Conservation (phyloP, 192 early-diverging fungal species). For the Coemansia sp. region DNA sequence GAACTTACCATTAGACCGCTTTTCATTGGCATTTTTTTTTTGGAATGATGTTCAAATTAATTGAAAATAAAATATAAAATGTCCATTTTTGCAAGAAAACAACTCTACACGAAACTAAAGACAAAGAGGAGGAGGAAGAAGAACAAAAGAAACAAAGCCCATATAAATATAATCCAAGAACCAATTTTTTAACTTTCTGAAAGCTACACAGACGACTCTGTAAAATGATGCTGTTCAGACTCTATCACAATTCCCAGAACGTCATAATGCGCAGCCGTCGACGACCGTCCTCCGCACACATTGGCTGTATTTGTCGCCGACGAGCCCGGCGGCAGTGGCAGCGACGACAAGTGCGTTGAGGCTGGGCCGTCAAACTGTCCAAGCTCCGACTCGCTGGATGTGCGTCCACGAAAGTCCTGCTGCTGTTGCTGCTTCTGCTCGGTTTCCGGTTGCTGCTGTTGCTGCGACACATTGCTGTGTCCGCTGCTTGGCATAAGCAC, state of each 20-base stretch:
- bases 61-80: no score
- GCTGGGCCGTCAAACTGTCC: slow-evolving; percentile 53
- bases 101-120: no score
- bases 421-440: slow-evolving; percentile 15
- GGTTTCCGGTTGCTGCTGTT: slow-evolving; percentile 6
- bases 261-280: slow-evolving; percentile 43
- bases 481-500: slow-evolving; percentile 1
- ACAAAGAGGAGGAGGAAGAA: no score
- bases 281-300: slow-evolving; percentile 36
- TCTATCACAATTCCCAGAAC: slow-evolving; percentile 53
- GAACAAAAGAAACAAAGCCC: neutral
- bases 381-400: slow-evolving; percentile 46
- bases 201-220: slow-evolving; percentile 30
- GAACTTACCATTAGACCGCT: no score
- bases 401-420: slow-evolving; percentile 45
- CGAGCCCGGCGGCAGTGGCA: slow-evolving; percentile 46
- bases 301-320: slow-evolving; percentile 13
- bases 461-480: neutral
- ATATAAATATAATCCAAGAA: neutral
- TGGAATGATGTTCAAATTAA: no score
- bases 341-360: slow-evolving; percentile 41
- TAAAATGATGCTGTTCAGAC: slow-evolving; percentile 37
- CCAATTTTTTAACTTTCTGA: no score
- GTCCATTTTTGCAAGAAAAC: no score
- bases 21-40: no score